Base-by-base conservation (phyloP, 805 yeast genomes). In the Cyberlindnera saturnus region DNA sequence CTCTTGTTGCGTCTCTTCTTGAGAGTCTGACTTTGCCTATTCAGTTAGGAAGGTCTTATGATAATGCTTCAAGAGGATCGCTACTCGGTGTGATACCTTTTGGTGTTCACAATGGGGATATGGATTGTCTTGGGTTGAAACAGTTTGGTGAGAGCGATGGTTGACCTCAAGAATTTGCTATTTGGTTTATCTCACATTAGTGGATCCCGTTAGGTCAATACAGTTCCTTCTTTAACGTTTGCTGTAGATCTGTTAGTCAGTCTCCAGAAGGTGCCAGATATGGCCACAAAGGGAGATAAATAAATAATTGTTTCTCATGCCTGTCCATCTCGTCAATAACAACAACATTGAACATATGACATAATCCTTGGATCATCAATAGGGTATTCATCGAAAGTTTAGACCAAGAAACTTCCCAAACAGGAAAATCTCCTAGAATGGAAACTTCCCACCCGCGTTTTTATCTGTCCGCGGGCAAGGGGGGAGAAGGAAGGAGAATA, bases 121-220 rank as follows among this genome's bases (percentile, higher is more conserved):
- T 58, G 52, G 39, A 34, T 50, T 41, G 37, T 50, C 39, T 45
- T 38, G 50, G 50, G 64, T 56, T 57, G 63, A 56, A 43, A 46
- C 36, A 47, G 36, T 44, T 40, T 46, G 65, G 65, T 56, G 49
- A 59, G 65, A 63, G n/a, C 37, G 45, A 52, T 39, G 46, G 47
- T 56, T 61, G 54, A 53, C 54, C 51, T 47, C 38, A 57, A 62
- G 67, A 52, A 61, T 59, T 50, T 49, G 57, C 48, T 47, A 48
- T 41, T 36, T 41, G 45, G 42, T 34, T 28, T 34, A 29, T 33
- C 36, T 46, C 43, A 56, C 54, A 43, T 46, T 53, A 45, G 46
- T 51, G 61, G 52, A 51, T 64, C 66, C 67, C 67, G 67, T 63
- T 55, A 54, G 54, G 53, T 57, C 67, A 52, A 48, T 41, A 64